phyloP scores from a whole-genome alignment of 305 asterid genomes.

The Fraxinus dipetala region DNA sequence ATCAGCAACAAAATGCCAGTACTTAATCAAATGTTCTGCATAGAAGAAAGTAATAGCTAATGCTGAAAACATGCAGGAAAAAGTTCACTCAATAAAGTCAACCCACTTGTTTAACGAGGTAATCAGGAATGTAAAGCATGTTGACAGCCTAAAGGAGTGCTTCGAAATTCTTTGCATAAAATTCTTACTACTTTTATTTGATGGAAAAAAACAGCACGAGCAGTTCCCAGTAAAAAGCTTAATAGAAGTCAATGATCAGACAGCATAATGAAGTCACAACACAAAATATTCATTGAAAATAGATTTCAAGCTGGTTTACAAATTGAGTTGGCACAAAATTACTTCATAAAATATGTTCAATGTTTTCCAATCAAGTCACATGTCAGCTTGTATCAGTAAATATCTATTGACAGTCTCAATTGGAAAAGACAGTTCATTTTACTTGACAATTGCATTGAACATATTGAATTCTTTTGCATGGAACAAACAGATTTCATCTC shows the following conservation, averaged over 20 bases:
- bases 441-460: background rate
- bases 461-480: background rate
- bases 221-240: background rate
- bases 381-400: background rate
- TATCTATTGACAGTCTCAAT: background rate
- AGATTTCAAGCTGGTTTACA: background rate
- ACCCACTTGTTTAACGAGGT: background rate
- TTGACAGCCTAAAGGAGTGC: background rate
- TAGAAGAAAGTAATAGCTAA: background rate
- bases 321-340: background rate
- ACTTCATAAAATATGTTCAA: background rate
- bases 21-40: background rate
- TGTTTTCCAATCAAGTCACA: background rate
- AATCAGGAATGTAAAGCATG: background rate
- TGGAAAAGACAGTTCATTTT: background rate
- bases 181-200: background rate
- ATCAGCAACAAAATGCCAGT: background rate
- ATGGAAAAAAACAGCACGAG: background rate
- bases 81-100: background rate
- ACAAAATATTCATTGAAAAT: background rate
- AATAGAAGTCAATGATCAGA: background rate
- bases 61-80: background rate
- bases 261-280: background rate
- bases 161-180: background rate
- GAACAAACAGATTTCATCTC: background rate